Evolutionary conservation across 75 land plant species (phyloP), one percentile per base, ranked within the genome.

Genomic region (Selaginella tamariscina): DNA sequence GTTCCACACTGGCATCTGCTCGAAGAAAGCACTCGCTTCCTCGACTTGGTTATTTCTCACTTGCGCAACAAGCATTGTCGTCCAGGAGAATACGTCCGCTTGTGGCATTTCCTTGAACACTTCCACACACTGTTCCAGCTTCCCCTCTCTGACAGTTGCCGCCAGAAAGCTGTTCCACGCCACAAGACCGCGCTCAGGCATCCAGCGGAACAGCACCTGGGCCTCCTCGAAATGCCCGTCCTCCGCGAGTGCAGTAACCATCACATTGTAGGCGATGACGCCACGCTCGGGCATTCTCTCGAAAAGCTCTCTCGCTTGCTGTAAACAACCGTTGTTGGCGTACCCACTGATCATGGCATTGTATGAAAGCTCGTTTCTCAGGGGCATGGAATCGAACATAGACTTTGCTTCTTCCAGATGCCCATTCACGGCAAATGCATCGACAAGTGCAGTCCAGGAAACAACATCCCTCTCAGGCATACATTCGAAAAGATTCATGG

Each of bases 381-480:
- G n/a, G 21, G 26, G 62, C 62, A 59, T 59, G 8, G 23, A 21
- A 23, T 59, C 26, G n/a, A 59, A 59, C 27, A 59, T 8, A 21
- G 8, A 8, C 8, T 23, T 23, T 23, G 62, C 62, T 5, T 27
- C 23, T 59, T 27, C 26, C 62, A 59, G 26, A 21, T 59, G 9
- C 27, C 21, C 62, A 59, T n/a, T 9, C 23, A 9, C 21, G 26
- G 26, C 62, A 59, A 9, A 59, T 59, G 62, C 62, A 9, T 2
- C 5, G n/a, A 59, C 62, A 8, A 59, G 8, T 8, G 62, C 21
- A 59, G 62, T 59, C 21, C 27, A 21, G 8, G 62, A 59, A 8
- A 59, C 62, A 21, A 59, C 62, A 59, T 59, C 62, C 62, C 26
- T 59, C 62, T 59, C 62, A 5, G 62, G 62, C 62, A 59, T 59